Base-by-base conservation (phyloP, 2,329 filamentous ascomycete genomes). In the Fusarium kyushuense region DNA sequence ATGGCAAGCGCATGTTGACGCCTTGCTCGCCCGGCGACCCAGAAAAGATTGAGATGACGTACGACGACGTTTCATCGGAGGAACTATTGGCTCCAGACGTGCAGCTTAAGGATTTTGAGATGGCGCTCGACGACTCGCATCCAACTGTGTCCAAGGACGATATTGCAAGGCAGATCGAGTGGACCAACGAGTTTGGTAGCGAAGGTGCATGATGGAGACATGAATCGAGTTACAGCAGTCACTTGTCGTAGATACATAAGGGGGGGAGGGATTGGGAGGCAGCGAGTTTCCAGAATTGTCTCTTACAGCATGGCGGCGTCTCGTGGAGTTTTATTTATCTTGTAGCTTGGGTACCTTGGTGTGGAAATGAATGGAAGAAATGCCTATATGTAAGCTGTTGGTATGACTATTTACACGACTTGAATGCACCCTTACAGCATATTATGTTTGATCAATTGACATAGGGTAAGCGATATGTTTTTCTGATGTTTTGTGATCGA, bases 101-200 rank as follows among this genome's bases (percentile, higher is more conserved):
- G 23, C 86, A 90, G 68, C 86, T 97, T 58, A 96, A 96, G 78
- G 96, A 99, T 79, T 98, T 99, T 76, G 86, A 96, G 77, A 93
- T 95, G 78, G 95, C 96, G 2, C 91, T 99, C 75, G 94, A 93
- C 76, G 89, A 90, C 46, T 93, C 93, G 51, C 84, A 96, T 75
- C 96, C 96, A 23, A 98, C 96, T 0, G 96, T 99, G 54, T 96
- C 93, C 53, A 85, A 87, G 51, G 93, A 94, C 51, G 96, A 99
- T 77, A 85, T 99, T 45, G 86, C 89, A 71, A 87, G 88, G 75
- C 97, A 95, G 78, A 86, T 92, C 46, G 94, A 97, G 43, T 99
- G 96, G 96, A 99, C 96, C 12, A 87, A 91, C 74, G 94, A 98
- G 81, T 98, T 98, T 81, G 95, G 95, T 58, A 97, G 93, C 77